Evolutionary conservation across 1,139 yeast genomes (phyloP).

Genomic region (Geotrichum europaeum): DNA sequence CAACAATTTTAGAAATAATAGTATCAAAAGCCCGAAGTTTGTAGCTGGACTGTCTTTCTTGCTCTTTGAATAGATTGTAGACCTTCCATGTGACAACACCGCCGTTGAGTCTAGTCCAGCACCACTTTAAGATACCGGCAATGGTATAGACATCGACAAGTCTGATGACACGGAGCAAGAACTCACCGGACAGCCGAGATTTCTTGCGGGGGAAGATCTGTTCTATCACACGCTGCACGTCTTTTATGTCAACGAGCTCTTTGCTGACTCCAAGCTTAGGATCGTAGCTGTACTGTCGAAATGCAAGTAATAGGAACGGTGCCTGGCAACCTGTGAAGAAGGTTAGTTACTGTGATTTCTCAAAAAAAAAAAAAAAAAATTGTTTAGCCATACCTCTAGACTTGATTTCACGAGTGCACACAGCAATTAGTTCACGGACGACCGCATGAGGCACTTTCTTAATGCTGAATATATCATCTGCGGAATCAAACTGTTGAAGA

Average conservation of each 20-base stretch:
- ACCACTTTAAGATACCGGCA: constrained; percentile 66
- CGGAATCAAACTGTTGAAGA: constrained; percentile 27
- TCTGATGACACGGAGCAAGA: constrained; percentile 28
- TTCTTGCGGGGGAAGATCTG: constrained; percentile 25
- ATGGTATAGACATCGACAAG: constrained; percentile 42
- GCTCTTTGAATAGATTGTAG: constrained; percentile 59
- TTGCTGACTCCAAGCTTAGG: constrained; percentile 3
- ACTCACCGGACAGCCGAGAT: constrained; percentile 29
- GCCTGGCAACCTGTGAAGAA: constrained; percentile 19
- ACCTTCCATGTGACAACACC: constrained; percentile 86
- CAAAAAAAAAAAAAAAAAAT: not conserved
- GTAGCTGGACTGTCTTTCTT: constrained; percentile 52
- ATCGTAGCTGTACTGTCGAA: constrained; percentile 24
- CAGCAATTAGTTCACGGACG: constrained; percentile 29
- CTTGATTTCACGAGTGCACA: constrained; percentile 30
- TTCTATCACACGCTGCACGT: constrained; percentile 26
- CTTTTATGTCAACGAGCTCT: constrained; percentile 21
- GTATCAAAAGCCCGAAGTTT: constrained; percentile 63
- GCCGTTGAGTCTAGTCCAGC: constrained; percentile 77
- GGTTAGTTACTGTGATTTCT: not conserved
- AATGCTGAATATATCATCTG: constrained; percentile 26
- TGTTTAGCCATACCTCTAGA: constrained; percentile 28
- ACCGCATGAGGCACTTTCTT: constrained; percentile 29
- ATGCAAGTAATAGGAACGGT: constrained; percentile 32
- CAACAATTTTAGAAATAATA: constrained; percentile 75